Conservation (phyloP, 2,329 filamentous ascomycete genomes). For the Proliferodiscus dingleyae region DNA sequence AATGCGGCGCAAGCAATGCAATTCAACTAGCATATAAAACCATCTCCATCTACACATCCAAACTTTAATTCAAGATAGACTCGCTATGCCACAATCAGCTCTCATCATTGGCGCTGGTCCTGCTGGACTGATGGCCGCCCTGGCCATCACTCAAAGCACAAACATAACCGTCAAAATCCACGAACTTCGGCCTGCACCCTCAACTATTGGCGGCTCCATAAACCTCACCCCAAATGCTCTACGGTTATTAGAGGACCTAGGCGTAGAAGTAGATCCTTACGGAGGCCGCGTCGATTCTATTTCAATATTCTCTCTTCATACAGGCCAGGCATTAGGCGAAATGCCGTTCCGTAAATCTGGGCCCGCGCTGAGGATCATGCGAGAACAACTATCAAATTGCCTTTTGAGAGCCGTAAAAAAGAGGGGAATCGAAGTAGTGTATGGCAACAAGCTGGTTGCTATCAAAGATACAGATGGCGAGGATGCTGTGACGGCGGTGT, state of each 20-base stretch:
- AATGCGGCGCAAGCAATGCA: too few species aligned
- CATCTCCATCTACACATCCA: too few species aligned
- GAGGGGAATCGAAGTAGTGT: constrained; percentile 11
- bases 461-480: constrained; percentile 2
- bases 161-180: constrained; percentile 40
- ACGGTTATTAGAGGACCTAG: constrained; percentile 39
- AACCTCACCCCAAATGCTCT: constrained; percentile 44
- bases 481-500: constrained; percentile 13
- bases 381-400: constrained; percentile 25
- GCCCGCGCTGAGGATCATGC: constrained; percentile 26
- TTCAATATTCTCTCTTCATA: constrained; percentile 30
- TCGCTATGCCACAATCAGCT: too few species aligned
- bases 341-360: constrained; percentile 19
- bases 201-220: constrained; percentile 42
- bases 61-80: too few species aligned
- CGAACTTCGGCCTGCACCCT: constrained; percentile 41
- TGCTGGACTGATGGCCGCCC: constrained; percentile 45
- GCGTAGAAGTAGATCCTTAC: constrained; percentile 26
- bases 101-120: constrained; percentile 48
- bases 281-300: constrained; percentile 21
- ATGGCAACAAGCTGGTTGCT: constrained; percentile 9
- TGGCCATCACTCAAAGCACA: constrained; percentile 40
- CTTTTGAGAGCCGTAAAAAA: constrained; percentile 20
- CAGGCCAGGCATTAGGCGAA: constrained; percentile 22
- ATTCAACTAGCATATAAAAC: too few species aligned